Conservation (phyloP, 2,329 filamentous ascomycete species). For the Aspergillus bombycis region DNA sequence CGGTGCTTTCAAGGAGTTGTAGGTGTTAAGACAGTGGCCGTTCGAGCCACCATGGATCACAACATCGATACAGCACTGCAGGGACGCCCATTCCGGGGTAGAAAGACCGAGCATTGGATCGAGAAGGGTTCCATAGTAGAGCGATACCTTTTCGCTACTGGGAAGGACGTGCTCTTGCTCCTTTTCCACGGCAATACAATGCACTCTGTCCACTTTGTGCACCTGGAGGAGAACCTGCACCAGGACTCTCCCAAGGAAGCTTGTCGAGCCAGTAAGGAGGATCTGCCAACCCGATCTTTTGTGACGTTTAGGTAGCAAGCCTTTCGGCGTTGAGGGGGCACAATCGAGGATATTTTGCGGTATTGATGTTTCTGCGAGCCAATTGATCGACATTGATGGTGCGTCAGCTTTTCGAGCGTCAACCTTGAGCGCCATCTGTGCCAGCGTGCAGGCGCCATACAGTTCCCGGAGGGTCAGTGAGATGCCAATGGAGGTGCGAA, state of each 20-base stretch:
- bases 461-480: conserved; percentile 3
- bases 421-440: conserved; percentile 9
- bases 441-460: conserved; percentile 5
- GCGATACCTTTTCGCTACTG: not conserved
- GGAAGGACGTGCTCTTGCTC: not conserved
- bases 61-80: conserved; percentile 1
- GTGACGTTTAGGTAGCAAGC: not conserved
- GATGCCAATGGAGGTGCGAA: conserved; percentile 26
- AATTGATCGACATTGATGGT: conserved; percentile 8
- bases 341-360: conserved; percentile 1
- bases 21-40: conserved; percentile 8
- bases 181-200: conserved; percentile 7
- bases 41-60: conserved; percentile 9
- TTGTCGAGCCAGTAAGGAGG: conserved; percentile 5
- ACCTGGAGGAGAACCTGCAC: not conserved
- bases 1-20: conserved; percentile 1
- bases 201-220: not conserved
- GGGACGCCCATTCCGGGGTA: not conserved
- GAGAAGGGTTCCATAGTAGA: conserved; percentile 1
- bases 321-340: not conserved
- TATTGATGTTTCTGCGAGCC: conserved; percentile 10
- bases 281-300: not conserved
- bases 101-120: conserved; percentile 8
- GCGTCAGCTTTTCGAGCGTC: not conserved
- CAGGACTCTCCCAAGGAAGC: conserved; percentile 3